Base-by-base conservation (phyloP, 306 rosid species). In the Dalbergia cochinchinensis region DNA sequence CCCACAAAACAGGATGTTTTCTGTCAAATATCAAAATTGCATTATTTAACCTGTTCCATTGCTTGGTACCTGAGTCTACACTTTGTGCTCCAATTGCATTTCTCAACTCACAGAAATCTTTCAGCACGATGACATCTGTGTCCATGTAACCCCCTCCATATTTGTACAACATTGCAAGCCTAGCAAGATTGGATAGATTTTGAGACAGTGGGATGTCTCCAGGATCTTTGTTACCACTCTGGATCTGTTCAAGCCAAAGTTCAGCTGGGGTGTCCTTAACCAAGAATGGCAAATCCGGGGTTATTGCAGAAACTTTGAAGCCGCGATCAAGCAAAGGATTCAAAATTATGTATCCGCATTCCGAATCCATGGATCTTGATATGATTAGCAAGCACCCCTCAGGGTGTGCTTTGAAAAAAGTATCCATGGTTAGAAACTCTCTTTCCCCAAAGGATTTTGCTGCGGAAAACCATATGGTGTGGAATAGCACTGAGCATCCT, bases 11-110 rank as follows among this genome's bases (percentile, higher is more conserved):
- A 8, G 92, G 93, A 73, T 91, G 92, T 0, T 83, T 80, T 69
- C 66, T 74, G 65, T 91, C 96, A 42, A 89, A 91, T 11, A 89
- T 73, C 74, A 91, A 74, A 45, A 91, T 88, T 26, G 92, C 96
- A 15, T 85, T 84, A 47, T 86, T 89, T 6, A 91, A 70, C 47
- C 87, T 84, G 15, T 84, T 84, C 96, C 96, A 91, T 55, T 79
- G 67, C 72, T 60, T 78, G 4, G 86, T 69, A 3, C 6, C 82
- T 2, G 26, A 20, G 62, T 87, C 87, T 9, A 70, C 35, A 69
- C 91, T 89, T 50, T 89, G 93, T 11, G 90, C 92, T 50, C 88
- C 92, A 15, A 89, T 84, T 19, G 90, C 72, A 71, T 91, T 91
- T 59, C 84, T 86, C 72, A 91, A 37, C 47, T 65, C 78, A 1